Conservation (phyloP, 345 rosid species). For the Clausena lansium region DNA sequence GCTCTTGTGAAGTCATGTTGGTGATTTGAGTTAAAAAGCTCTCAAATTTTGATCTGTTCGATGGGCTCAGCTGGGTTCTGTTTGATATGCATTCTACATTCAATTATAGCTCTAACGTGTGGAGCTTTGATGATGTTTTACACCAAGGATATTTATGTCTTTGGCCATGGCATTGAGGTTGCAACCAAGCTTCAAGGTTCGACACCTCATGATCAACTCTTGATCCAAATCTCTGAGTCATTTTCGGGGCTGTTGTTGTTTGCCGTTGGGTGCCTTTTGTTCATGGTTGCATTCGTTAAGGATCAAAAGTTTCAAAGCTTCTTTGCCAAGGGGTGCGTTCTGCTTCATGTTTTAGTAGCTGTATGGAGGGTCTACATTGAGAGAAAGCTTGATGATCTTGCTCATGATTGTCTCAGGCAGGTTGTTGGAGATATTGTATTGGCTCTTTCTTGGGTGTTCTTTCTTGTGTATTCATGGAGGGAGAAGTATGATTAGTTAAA, state of each 20-base stretch:
- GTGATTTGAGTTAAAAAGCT: not conserved
- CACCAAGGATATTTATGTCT: conserved; percentile 57
- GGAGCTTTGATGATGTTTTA: conserved; percentile 84
- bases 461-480: conserved; percentile 83
- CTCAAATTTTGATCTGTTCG: conserved; percentile 2
- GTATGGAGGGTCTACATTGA: conserved; percentile 77
- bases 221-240: conserved; percentile 80
- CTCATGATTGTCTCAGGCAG: conserved; percentile 63
- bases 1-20: not conserved
- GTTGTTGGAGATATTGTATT: conserved; percentile 69
- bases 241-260: conserved; percentile 91
- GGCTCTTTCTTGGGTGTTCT: conserved; percentile 80
- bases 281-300: conserved; percentile 84
- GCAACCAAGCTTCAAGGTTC: conserved; percentile 78
- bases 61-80: conserved; percentile 44
- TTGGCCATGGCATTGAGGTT: conserved; percentile 57
- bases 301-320: conserved; percentile 78
- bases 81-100: conserved; percentile 66
- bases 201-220: conserved; percentile 83
- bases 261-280: conserved; percentile 60
- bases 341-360: conserved; percentile 69
- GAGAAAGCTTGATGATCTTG: conserved; percentile 66
- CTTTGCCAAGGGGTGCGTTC: conserved; percentile 75
- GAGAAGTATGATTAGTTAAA: conserved; percentile 80
- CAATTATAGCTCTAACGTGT: conserved; percentile 65